Percentiles rank a stretch among this genome's conserved stretches.
Evolutionary conservation across 306 rosid species (phyloP).

Genomic region (Trifolium subterraneum): DNA sequence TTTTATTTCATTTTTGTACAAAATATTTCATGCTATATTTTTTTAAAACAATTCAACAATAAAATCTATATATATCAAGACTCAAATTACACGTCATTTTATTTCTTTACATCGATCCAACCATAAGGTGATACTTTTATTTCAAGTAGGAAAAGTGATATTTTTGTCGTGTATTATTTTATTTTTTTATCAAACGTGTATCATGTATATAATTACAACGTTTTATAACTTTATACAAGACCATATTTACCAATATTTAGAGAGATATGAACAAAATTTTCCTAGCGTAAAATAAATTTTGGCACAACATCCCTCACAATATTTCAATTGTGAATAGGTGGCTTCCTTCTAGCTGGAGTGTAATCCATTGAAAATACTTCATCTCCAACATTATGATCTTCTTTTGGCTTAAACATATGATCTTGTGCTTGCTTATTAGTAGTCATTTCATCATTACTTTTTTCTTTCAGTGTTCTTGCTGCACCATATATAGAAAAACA

Average conservation of each 20-base stretch:
- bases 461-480: slow-evolving; percentile 60
- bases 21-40: background rate
- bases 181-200: background rate
- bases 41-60: background rate
- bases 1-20: background rate
- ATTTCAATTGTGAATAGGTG: slow-evolving; percentile 82
- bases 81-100: background rate
- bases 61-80: slow-evolving; percentile 1
- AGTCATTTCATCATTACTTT: slow-evolving; percentile 25
- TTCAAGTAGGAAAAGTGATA: background rate
- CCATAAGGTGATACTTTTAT: background rate
- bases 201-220: background rate
- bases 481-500: slow-evolving; percentile 29
- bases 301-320: slow-evolving; percentile 27
- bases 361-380: slow-evolving; percentile 78
- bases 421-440: slow-evolving; percentile 41
- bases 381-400: slow-evolving; percentile 32
- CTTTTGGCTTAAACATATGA: slow-evolving; percentile 43
- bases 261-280: background rate
- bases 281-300: slow-evolving; percentile 3
- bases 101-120: background rate
- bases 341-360: slow-evolving; percentile 77
- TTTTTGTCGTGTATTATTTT: background rate
- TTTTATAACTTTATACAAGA: slow-evolving; percentile 11
- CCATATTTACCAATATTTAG: background rate